phyloP scores from a whole-genome alignment of 371 early-diverging fungal species.

The Mucor circinelloides region DNA sequence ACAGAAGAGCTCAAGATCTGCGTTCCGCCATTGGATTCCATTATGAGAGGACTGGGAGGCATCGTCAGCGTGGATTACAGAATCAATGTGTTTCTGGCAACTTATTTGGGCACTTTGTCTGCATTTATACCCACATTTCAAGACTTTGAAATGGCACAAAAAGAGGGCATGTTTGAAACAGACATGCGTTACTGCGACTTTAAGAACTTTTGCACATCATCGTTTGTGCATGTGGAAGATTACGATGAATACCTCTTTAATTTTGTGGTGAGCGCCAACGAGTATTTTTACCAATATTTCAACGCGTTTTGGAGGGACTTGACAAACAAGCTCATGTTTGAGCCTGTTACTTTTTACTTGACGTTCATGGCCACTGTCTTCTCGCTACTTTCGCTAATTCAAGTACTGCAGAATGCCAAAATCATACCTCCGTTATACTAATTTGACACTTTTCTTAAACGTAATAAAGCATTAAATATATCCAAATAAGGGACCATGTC shows the following conservation, averaged over 20 bases:
- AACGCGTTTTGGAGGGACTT: slow-evolving; percentile 7
- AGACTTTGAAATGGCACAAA: slow-evolving; percentile 6
- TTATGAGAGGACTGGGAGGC: slow-evolving; percentile 2
- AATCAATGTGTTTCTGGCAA: slow-evolving; percentile 3
- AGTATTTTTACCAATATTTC: slow-evolving; percentile 5
- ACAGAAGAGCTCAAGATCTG: not conserved
- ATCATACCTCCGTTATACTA: slow-evolving; percentile 4
- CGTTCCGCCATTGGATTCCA: slow-evolving; percentile 3
- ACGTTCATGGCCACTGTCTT: slow-evolving; percentile 4
- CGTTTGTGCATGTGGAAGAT: slow-evolving; percentile 1
- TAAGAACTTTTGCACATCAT: not conserved
- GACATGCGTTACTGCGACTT: not conserved
- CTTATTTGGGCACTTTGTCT: not conserved
- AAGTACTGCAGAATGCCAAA: slow-evolving; percentile 4
- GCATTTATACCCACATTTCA: slow-evolving; percentile 6
- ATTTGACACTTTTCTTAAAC: not conserved
- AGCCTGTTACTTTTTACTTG: slow-evolving; percentile 2
- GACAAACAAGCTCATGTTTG: slow-evolving; percentile 7
- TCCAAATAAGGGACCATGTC: not conserved
- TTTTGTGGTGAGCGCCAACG: slow-evolving; percentile 3
- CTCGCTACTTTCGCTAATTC: not conserved
- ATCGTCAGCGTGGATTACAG: slow-evolving; percentile 2
- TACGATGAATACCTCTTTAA: not conserved
- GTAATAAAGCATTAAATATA: not conserved
- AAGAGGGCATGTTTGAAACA: slow-evolving; percentile 3